These are phyloP conservation scores for Paraglomus brasilianum DNA, from an alignment of 192 early-diverging fungal genomes.

Conservation along the genomic window DNA sequence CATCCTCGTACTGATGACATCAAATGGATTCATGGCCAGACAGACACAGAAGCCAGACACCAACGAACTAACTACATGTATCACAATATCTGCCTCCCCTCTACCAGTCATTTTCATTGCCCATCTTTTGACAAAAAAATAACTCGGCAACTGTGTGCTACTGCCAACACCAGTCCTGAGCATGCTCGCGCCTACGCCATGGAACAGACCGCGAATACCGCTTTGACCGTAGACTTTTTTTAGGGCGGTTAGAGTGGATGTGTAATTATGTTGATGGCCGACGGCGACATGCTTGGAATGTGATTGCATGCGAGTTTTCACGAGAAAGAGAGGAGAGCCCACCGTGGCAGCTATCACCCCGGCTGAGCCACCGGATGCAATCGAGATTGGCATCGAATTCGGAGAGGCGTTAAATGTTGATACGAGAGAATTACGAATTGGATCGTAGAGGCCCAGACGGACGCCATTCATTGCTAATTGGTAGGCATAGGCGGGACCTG, in stretches of 20 bases:
- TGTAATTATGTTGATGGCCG: slow-evolving; percentile 86
- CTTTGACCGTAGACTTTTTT: slow-evolving; percentile 63
- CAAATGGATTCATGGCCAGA: slow-evolving; percentile 95
- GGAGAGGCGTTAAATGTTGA: slow-evolving; percentile 40
- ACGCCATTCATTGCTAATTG: slow-evolving; percentile 93
- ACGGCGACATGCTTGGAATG: slow-evolving; percentile 70
- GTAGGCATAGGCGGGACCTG: slow-evolving; percentile 78
- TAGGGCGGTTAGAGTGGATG: slow-evolving; percentile 63
- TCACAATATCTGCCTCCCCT: slow-evolving; percentile 51
- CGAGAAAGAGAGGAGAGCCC: slow-evolving; percentile 84
- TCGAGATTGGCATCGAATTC: slow-evolving; percentile 53
- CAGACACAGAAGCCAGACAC: slow-evolving; percentile 84
- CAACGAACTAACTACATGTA: slow-evolving; percentile 78
- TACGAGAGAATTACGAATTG: slow-evolving; percentile 62
- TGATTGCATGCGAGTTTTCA: slow-evolving; percentile 88
- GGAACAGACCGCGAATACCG: slow-evolving; percentile 79
- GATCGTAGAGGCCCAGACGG: slow-evolving; percentile 89
- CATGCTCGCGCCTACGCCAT: slow-evolving; percentile 89
- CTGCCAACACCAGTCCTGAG: slow-evolving; percentile 84
- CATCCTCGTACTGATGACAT: slow-evolving; percentile 92
- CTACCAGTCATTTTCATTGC: slow-evolving; percentile 57
- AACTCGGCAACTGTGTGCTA: slow-evolving; percentile 85
- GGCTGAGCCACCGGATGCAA: slow-evolving; percentile 70
- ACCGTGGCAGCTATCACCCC: slow-evolving; percentile 81
- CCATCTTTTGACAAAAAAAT: slow-evolving; percentile 76